phyloP scores from a whole-genome alignment of 2,329 filamentous ascomycete genomes.

The Nothophoma quercina region DNA sequence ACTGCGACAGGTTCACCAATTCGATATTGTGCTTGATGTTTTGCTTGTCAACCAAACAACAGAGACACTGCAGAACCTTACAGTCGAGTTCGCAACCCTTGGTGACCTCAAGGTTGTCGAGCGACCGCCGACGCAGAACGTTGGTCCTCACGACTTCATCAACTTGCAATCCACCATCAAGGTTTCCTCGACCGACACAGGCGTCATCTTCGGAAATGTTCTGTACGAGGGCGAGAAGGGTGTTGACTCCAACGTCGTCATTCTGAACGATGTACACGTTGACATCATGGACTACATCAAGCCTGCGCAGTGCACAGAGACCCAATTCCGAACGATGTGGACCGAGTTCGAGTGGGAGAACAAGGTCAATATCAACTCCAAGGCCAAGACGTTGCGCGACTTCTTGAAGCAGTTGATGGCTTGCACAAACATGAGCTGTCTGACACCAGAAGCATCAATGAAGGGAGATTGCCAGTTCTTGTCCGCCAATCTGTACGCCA shows the following conservation, averaged over 20 bases:
- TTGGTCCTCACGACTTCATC: slow-evolving; percentile 94
- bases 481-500: slow-evolving; percentile 94
- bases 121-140: slow-evolving; percentile 92
- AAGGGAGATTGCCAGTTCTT: slow-evolving; percentile 98
- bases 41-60: slow-evolving; percentile 96
- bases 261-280: slow-evolving; percentile 96
- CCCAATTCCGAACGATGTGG: slow-evolving; percentile 99
- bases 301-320: slow-evolving; percentile 94
- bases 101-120: slow-evolving; percentile 98
- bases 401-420: slow-evolving; percentile 97
- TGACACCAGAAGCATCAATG: slow-evolving; percentile 94
- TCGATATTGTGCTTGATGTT: slow-evolving; percentile 96
- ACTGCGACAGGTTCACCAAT: slow-evolving; percentile 74
- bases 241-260: slow-evolving; percentile 85
- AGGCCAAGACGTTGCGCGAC: slow-evolving; percentile 87
- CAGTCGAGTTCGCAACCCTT: slow-evolving; percentile 97
- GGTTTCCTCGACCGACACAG: slow-evolving; percentile 96
- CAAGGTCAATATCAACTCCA: slow-evolving; percentile 99
- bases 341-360: slow-evolving; percentile 99
- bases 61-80: slow-evolving; percentile 95
- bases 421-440: slow-evolving; percentile 97
- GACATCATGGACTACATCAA: slow-evolving; percentile 99
- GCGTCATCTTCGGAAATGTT: slow-evolving; percentile 98
- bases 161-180: slow-evolving; percentile 99
- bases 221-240: slow-evolving; percentile 85